Base-by-base conservation (phyloP, 306 rosid species). In the Vigna radiata region DNA sequence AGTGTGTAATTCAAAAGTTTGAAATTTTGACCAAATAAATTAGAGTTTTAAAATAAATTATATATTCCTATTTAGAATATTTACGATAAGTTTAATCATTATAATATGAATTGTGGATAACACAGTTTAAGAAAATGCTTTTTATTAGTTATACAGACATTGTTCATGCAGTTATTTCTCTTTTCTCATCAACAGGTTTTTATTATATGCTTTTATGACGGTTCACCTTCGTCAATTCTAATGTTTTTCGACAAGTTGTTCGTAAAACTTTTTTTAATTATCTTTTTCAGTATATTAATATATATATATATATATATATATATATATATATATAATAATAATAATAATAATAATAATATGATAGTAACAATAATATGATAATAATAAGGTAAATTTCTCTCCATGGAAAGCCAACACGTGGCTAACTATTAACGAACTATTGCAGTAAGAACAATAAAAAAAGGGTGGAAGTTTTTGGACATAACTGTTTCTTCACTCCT, bases 351-450 rank as follows among this genome's bases (percentile, higher is more conserved):
- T 67, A 21, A 41, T 68, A 39, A 39, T 39, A 39, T 39, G 8
- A 47, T 7, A 29, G 29, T 16, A 16, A 31, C 36, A 62, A 17
- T 29, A 29, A 39, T 39, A 39, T 39, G 8, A 47, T 7, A 47
- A 46, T 16, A 16, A 31, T 50, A 62, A 17, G 15, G 4, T 14
- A 5, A 16, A 1, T 65, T 77, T 53, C 56, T 19, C 44, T 9
- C 19, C n/a, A 8, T 47, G 33, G 15, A 41, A 21, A 17, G 31
- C 54, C 12, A 9, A 73, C 53, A 19, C 70, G 64, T 55, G 69
- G 79, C 48, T 17, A 80, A 80, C 70, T 76, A 60, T 75, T 73
- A 76, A 69, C 77, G 81, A 76, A 69, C 81, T 52, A 67, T 69
- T 29, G 72, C 63, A 31, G 68, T 60, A 60, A 68, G 17, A 81